These are phyloP conservation scores for Takashimella koratensis DNA, from an alignment of 1,284 basidiomycete genomes.

Conservation along the genomic window DNA sequence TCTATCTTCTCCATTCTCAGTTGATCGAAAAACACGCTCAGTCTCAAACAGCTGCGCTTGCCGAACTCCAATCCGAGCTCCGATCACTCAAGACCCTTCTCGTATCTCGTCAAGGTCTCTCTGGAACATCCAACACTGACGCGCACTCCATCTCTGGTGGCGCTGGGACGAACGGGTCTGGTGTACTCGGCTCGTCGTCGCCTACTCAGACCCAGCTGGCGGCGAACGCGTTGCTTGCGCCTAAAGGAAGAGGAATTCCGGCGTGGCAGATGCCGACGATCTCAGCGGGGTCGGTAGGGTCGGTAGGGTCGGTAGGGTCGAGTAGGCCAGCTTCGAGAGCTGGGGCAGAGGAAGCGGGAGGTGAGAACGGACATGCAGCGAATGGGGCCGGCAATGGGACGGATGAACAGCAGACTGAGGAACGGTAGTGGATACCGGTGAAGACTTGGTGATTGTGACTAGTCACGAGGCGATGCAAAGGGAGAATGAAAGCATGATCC, in stretches of 20 bases:
- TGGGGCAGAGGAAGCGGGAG: background rate
- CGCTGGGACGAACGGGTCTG: background rate
- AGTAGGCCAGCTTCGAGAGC: background rate
- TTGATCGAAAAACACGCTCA: constrained; percentile 94
- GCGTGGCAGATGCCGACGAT: constrained; percentile 66
- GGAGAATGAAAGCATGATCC: too few species aligned
- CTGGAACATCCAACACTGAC: background rate
- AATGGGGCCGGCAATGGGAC: background rate
- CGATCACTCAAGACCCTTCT: constrained; percentile 91
- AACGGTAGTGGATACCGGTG: too few species aligned
- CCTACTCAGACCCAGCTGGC: constrained; percentile 27
- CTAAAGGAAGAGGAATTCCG: constrained; percentile 67
- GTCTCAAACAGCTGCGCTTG: constrained; percentile 61
- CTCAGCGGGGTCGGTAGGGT: too few species aligned
- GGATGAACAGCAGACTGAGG: too few species aligned
- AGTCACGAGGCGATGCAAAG: too few species aligned
- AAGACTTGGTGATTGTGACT: too few species aligned
- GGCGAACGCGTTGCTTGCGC: constrained; percentile 41
- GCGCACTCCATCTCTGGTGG: constrained; percentile 52
- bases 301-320: background rate
- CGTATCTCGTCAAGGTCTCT: constrained; percentile 60
- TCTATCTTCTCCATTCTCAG: constrained; percentile 49
- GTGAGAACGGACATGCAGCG: background rate
- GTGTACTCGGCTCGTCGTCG: background rate
- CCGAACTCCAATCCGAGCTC: constrained; percentile 80